Conservation (phyloP, 305 asterid genomes). For the Euphrasia arctica region DNA sequence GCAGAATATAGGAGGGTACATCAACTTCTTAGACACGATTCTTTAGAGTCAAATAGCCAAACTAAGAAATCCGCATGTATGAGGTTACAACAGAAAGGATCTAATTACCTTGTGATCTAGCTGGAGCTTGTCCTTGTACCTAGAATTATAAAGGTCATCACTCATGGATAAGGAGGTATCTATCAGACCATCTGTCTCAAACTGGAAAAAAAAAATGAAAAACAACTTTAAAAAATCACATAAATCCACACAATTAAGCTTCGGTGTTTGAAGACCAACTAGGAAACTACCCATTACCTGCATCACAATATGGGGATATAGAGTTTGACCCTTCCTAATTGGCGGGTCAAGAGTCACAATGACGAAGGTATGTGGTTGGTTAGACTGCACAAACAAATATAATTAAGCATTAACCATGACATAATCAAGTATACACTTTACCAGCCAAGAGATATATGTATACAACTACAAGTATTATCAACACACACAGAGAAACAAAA, state of each 20-base stretch:
- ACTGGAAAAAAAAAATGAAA: conserved; percentile 47
- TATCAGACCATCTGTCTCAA: conserved; percentile 76
- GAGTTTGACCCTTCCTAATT: conserved; percentile 95
- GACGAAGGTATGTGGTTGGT: conserved; percentile 93
- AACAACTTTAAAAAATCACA: conserved; percentile 8
- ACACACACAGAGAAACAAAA: conserved; percentile 20
- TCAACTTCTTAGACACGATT: conserved; percentile 1
- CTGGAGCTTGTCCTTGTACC: conserved; percentile 80
- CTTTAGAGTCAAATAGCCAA: conserved; percentile 1
- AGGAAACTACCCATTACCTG: conserved; percentile 55
- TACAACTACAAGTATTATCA: neutral
- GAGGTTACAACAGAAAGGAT: conserved; percentile 13
- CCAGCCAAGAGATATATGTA: conserved; percentile 18
- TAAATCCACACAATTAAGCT: conserved; percentile 13
- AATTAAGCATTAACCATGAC: conserved; percentile 22
- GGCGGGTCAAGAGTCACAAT: conserved; percentile 98
- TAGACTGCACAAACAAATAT: conserved; percentile 59
- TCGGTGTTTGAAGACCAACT: neutral
- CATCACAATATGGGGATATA: conserved; percentile 97
- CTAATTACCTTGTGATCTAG: conserved; percentile 62
- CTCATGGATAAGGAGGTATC: conserved; percentile 67
- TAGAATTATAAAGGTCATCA: conserved; percentile 72
- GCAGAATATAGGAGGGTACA: conserved; percentile 19
- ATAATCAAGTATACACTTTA: neutral
- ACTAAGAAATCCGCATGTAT: conserved; percentile 4